These are phyloP conservation scores for Gossypium ekmanianum DNA, from an alignment of 345 rosid species.

Conservation along the genomic window DNA sequence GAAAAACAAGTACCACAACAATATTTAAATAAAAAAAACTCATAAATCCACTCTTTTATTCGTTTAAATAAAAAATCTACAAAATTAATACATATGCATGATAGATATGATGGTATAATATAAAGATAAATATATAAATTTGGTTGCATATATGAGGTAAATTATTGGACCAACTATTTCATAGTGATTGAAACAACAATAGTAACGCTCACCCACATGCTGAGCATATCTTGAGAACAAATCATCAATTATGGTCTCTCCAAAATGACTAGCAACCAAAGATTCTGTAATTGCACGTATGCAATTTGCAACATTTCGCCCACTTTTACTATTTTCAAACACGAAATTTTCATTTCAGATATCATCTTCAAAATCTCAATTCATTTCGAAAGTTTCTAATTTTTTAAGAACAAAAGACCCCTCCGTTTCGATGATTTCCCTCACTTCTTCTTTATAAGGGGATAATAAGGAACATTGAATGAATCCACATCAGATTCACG, in stretches of 20 bases:
- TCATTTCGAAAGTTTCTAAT: conserved; percentile 20
- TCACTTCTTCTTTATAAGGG: neutral
- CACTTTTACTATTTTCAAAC: neutral
- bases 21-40: no score
- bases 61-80: no score
- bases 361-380: conserved; percentile 4
- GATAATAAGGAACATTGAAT: neutral
- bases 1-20: no score
- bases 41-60: no score
- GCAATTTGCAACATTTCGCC: conserved; percentile 7
- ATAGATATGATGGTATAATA: no score
- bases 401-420: neutral
- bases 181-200: neutral
- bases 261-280: conserved; percentile 19
- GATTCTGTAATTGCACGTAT: conserved; percentile 19
- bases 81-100: no score
- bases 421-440: neutral
- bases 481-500: neutral
- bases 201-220: neutral
- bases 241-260: conserved; percentile 11
- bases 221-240: conserved; percentile 11
- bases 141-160: no score
- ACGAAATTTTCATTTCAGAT: neutral
- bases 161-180: neutral
- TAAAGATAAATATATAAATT: no score